These are phyloP conservation scores for Candida ficus DNA, from an alignment of 805 yeast genomes.

Conservation along the genomic window DNA sequence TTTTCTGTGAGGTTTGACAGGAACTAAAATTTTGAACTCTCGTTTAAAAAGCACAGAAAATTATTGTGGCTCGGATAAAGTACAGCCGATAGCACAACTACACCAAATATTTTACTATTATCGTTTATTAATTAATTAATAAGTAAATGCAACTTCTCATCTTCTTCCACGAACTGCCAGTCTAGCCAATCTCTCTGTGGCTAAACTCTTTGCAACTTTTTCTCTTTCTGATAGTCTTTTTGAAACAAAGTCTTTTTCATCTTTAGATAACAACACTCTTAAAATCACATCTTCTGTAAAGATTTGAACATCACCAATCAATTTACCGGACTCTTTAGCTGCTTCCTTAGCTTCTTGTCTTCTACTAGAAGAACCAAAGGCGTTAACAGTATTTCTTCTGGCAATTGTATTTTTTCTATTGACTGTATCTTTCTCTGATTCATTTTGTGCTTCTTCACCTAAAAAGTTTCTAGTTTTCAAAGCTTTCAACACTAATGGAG, in stretches of 20 bases:
- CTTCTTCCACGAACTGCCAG: conserved; percentile 17
- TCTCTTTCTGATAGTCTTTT: conserved; percentile 59
- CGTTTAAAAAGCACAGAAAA: too few species aligned
- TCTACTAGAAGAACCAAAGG: conserved; percentile 59
- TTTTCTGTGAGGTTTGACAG: too few species aligned
- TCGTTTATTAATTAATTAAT: not conserved
- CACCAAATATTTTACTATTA: too few species aligned
- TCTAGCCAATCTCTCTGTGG: conserved; percentile 27
- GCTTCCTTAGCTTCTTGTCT: conserved; percentile 44
- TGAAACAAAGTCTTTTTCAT: conserved; percentile 53
- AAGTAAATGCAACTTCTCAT: not conserved
- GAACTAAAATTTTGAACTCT: too few species aligned
- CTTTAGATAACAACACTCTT: conserved; percentile 64
- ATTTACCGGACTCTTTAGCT: conserved; percentile 32
- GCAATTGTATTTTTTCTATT: conserved; percentile 38
- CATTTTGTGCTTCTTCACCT: conserved; percentile 31
- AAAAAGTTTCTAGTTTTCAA: conserved; percentile 42
- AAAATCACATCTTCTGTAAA: conserved; percentile 64
- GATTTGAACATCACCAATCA: conserved; percentile 33
- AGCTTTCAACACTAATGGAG: conserved; percentile 47
- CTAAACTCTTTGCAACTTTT: conserved; percentile 29
- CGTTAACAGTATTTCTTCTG: conserved; percentile 62
- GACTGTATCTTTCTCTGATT: conserved; percentile 17
- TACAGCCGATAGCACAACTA: too few species aligned
- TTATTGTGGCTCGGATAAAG: not conserved